Conservation (phyloP, 345 rosid genomes). For the Kandelia obovata region DNA sequence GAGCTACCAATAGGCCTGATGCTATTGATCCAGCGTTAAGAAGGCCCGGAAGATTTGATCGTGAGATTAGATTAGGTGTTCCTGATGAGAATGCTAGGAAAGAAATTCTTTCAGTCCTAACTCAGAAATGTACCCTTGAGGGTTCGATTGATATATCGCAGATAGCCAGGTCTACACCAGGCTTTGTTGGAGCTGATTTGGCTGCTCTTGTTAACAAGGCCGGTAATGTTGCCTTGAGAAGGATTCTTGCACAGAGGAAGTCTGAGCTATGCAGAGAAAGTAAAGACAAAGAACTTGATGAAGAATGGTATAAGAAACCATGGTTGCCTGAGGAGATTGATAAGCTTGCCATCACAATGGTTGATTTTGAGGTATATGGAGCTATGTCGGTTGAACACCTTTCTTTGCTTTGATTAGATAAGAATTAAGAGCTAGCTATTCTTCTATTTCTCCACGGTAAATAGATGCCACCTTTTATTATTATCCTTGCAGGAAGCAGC, state of each 20-base stretch:
- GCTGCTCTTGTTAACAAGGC: slow-evolving; percentile 72
- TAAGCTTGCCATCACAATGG: slow-evolving; percentile 63
- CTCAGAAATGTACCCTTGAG: slow-evolving; percentile 55
- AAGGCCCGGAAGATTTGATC: slow-evolving; percentile 90
- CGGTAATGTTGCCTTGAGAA: slow-evolving; percentile 74
- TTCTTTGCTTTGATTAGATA: not conserved
- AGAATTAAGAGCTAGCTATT: not conserved
- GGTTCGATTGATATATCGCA: slow-evolving; percentile 70
- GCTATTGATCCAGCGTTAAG: slow-evolving; percentile 88
- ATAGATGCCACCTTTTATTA: not conserved
- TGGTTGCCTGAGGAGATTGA: slow-evolving; percentile 82
- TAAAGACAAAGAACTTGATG: slow-evolving; percentile 30
- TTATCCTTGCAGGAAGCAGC: slow-evolving; percentile 58
- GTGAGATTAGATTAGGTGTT: slow-evolving; percentile 77
- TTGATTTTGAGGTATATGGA: slow-evolving; percentile 73
- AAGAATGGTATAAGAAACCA: slow-evolving; percentile 71
- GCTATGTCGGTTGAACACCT: not conserved
- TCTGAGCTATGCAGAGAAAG: slow-evolving; percentile 36
- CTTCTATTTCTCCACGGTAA: no score
- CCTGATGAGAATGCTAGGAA: slow-evolving; percentile 81
- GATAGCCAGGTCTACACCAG: slow-evolving; percentile 91
- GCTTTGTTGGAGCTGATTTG: slow-evolving; percentile 97
- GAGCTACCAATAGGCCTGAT: slow-evolving; percentile 95
- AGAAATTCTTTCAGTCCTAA: slow-evolving; percentile 73
- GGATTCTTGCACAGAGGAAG: slow-evolving; percentile 55